Conservation (phyloP, 1,284 basidiomycete genomes). For the Tetrapyrgos nigripes region DNA sequence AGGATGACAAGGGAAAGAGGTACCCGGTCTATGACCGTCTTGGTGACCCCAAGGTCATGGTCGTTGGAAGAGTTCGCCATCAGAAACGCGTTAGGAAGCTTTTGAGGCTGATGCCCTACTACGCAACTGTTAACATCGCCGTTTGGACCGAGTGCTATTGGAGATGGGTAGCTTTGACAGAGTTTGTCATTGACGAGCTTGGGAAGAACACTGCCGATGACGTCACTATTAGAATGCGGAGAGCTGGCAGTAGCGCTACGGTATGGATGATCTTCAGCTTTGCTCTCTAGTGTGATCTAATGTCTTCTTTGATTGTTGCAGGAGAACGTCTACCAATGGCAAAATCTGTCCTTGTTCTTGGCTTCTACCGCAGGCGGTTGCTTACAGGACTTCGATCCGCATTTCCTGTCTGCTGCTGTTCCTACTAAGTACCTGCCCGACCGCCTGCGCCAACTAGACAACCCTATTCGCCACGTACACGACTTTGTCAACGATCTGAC, state of each 20-base stretch:
- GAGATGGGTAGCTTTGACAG: conserved; percentile 65
- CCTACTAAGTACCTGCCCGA: conserved; percentile 72
- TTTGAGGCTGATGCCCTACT: conserved; percentile 66
- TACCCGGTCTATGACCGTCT: conserved; percentile 79
- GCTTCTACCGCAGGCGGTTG: conserved; percentile 79
- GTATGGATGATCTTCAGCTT: not conserved
- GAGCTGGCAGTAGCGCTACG: not conserved
- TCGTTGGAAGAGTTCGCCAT: conserved; percentile 78
- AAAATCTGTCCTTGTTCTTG: conserved; percentile 85
- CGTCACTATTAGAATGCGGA: conserved; percentile 3
- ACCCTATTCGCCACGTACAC: conserved; percentile 62
- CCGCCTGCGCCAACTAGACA: conserved; percentile 66
- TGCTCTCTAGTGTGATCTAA: not conserved
- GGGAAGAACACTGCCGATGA: conserved; percentile 34
- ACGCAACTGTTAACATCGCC: conserved; percentile 70
- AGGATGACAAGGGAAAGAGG: conserved; percentile 70
- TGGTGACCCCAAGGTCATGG: conserved; percentile 72
- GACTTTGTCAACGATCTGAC: conserved; percentile 76
- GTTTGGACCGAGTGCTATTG: conserved; percentile 86
- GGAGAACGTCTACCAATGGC: conserved; percentile 86
- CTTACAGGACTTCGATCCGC: conserved; percentile 56
- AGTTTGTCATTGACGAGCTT: conserved; percentile 48
- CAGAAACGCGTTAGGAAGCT: conserved; percentile 83
- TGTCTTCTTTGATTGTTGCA: conserved; percentile 32
- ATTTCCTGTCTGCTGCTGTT: conserved; percentile 60